A percentile compares a stretch with the other conserved stretches of the same genome.
Evolutionary conservation across 2,329 filamentous ascomycete genomes (phyloP).

Genomic region (Coniochaeta prunicola): DNA sequence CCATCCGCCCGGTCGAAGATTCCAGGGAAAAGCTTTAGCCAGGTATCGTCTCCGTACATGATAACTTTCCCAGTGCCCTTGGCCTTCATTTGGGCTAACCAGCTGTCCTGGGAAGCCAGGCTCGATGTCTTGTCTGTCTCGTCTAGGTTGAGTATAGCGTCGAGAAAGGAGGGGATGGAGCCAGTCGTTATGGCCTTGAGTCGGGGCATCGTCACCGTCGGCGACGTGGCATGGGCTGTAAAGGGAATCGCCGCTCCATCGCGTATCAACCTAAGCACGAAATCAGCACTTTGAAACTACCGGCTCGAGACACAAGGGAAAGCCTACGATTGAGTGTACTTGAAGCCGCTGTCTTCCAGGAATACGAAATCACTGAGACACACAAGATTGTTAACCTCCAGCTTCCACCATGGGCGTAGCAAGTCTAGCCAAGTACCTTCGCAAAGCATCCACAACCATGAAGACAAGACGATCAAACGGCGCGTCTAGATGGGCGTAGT

Average conservation of each 20-base stretch:
- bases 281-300: constrained; percentile 1
- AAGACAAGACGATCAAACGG: constrained; percentile 88
- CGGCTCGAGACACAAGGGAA: neutral
- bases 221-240: constrained; percentile 91
- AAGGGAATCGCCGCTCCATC: constrained; percentile 82
- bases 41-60: constrained; percentile 97
- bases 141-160: constrained; percentile 93
- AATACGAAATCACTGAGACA: constrained; percentile 81
- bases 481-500: constrained; percentile 45
- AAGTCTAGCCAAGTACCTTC: constrained; percentile 54
- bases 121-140: constrained; percentile 89
- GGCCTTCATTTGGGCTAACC: constrained; percentile 86
- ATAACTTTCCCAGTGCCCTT: constrained; percentile 66
- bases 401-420: neutral
- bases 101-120: constrained; percentile 83
- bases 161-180: constrained; percentile 95
- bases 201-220: constrained; percentile 96
- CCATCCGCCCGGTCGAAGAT: constrained; percentile 85
- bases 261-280: constrained; percentile 62
- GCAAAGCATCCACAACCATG: constrained; percentile 94
- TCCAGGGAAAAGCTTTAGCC: constrained; percentile 90
- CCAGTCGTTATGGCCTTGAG: constrained; percentile 97
- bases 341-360: constrained; percentile 69
- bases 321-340: constrained; percentile 75
- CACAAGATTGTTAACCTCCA: constrained; percentile 8